These are phyloP conservation scores for Terfezia claveryi DNA, from an alignment of 495 filamentous ascomycete species.

Conservation along the genomic window DNA sequence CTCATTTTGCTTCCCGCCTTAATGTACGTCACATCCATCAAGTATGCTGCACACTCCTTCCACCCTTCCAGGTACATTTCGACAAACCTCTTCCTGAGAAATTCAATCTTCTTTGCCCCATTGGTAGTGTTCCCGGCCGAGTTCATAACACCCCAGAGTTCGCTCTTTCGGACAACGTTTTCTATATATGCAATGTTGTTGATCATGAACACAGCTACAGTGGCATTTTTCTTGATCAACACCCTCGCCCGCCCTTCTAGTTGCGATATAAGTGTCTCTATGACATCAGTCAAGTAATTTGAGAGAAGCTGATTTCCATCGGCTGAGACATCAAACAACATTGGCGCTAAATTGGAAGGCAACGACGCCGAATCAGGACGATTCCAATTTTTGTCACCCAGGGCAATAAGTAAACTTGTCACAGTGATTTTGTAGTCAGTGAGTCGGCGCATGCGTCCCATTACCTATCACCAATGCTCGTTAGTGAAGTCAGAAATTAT, in stretches of 20 bases:
- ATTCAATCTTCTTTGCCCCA: conserved; percentile 42
- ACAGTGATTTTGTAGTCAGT: conserved; percentile 71
- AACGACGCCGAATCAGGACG: conserved; percentile 26
- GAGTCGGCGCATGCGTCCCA: conserved; percentile 70
- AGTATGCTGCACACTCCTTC: conserved; percentile 61
- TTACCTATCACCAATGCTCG: conserved; percentile 14
- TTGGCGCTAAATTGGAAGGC: conserved; percentile 40
- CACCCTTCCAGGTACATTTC: conserved; percentile 69
- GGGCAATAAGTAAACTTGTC: conserved; percentile 67
- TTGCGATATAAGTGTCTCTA: conserved; percentile 53
- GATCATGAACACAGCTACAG: conserved; percentile 72
- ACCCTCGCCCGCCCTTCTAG: conserved; percentile 56
- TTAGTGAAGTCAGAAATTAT: neutral
- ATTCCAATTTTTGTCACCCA: conserved; percentile 86
- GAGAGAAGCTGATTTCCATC: conserved; percentile 75
- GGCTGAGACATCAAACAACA: conserved; percentile 68
- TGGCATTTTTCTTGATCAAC: conserved; percentile 53
- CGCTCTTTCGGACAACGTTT: conserved; percentile 60
- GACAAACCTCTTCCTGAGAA: conserved; percentile 67
- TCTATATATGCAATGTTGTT: conserved; percentile 77
- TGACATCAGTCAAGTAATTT: conserved; percentile 65
- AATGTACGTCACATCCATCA: conserved; percentile 85
- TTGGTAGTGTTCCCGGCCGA: conserved; percentile 22
- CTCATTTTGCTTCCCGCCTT: conserved; percentile 62
- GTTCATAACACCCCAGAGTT: conserved; percentile 52